These are phyloP conservation scores for Fusarium nodosum DNA, from an alignment of 2,329 filamentous ascomycete genomes.

Conservation along the genomic window DNA sequence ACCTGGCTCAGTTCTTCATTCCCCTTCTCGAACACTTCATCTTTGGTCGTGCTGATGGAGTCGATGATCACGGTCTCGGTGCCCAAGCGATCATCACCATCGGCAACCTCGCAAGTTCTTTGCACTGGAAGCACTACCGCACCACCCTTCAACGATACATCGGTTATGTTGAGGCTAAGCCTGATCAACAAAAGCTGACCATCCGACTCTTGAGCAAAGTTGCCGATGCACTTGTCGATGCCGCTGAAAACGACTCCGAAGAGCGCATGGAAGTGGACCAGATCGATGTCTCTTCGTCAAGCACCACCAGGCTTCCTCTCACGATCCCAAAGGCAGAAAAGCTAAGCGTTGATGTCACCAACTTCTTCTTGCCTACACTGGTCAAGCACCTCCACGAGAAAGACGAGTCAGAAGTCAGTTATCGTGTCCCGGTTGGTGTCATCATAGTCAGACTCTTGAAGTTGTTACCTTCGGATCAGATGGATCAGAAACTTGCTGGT, in stretches of 20 bases:
- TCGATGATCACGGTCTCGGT: slow-evolving; percentile 86
- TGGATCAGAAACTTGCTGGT: slow-evolving; percentile 81
- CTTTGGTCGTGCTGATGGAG: slow-evolving; percentile 79
- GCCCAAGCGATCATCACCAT: slow-evolving; percentile 89
- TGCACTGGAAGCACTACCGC: slow-evolving; percentile 93
- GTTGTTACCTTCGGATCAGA: slow-evolving; percentile 78
- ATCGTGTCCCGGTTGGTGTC: slow-evolving; percentile 89
- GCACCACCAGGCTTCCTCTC: slow-evolving; percentile 65
- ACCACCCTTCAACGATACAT: slow-evolving; percentile 87
- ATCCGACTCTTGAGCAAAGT: slow-evolving; percentile 85
- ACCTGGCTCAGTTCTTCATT: slow-evolving; percentile 88
- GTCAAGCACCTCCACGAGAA: slow-evolving; percentile 92
- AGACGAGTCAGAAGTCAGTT: slow-evolving; percentile 92
- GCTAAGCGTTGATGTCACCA: slow-evolving; percentile 77
- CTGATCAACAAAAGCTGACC: slow-evolving; percentile 86
- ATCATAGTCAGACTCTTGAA: slow-evolving; percentile 90
- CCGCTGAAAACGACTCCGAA: slow-evolving; percentile 59
- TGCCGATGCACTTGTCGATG: slow-evolving; percentile 78
- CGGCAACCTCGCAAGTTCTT: slow-evolving; percentile 76
- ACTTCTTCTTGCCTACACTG: slow-evolving; percentile 82
- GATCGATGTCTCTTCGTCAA: slow-evolving; percentile 43
- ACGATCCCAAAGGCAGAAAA: slow-evolving; percentile 77
- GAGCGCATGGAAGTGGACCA: slow-evolving; percentile 62
- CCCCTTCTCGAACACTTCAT: slow-evolving; percentile 95
- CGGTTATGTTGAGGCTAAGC: slow-evolving; percentile 82